Base-by-base conservation (phyloP, 2,329 filamentous ascomycete genomes). In the Penicillium fuscoglaucum region DNA sequence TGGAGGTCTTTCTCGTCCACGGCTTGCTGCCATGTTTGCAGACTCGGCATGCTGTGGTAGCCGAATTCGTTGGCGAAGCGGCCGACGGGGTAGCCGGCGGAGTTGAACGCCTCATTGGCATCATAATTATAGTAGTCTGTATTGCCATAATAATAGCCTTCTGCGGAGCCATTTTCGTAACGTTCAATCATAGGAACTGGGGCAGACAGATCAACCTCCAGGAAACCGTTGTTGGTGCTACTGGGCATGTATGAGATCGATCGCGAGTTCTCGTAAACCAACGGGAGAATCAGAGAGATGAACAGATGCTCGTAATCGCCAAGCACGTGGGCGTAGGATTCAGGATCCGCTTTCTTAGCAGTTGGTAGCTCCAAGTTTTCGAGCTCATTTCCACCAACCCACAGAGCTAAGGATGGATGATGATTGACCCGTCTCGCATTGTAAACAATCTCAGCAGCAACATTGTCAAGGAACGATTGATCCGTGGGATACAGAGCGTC, bases 21-120 rank as follows among this genome's bases (percentile, higher is more conserved):
- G 2, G 80, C 84, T 64, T 84, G 79, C 43, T 77, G 76, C 84
- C 84, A 87, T 3, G 78, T 82, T 58, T 85, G 81, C 0, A 87
- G 66, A 52, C 80, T 83, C 0, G 85, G 85, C 84, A 87, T 86
- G 55, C 80, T 83, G 65, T 86, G 84, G 67, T 81, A 87, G 26
- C 85, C 85, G 59, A 87, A 88, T 69, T 88, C 85, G 61, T 86
- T 85, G 2, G 83, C 81, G 64, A 87, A 87, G 9, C 85, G 78
- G 2, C 83, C 84, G 0, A 86, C 73, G 0, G 84, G 84, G 60
- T 86, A 87, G 0, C 72, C 75, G 1, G 75, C 77, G n/a, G 77
- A 74, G 67, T 87, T 79, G 70, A 86, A 87, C 0, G 84, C 80
- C 17, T 79, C 70, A 0, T 65, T 67, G 13, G 79, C 78, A 58